These are phyloP conservation scores for Croton laevigatus DNA, from an alignment of 441 rosid genomes.

Conservation along the genomic window DNA sequence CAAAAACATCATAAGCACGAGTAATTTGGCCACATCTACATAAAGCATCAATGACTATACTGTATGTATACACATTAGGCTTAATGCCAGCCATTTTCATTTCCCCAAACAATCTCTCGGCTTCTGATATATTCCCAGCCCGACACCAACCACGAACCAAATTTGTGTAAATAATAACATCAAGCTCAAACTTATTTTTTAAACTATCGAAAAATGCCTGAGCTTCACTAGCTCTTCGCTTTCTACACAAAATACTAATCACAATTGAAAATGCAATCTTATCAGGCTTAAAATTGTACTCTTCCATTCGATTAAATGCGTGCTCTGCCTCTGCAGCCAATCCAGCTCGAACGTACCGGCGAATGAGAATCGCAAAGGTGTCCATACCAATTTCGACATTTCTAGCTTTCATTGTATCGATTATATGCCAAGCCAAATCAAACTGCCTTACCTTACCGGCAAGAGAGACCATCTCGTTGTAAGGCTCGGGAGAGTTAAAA, in stretches of 20 bases:
- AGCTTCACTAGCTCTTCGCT: slow-evolving; percentile 76
- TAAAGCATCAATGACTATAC: slow-evolving; percentile 73
- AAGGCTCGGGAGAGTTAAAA: slow-evolving; percentile 47
- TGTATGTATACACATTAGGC: slow-evolving; percentile 87
- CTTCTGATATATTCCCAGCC: slow-evolving; percentile 61
- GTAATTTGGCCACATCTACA: slow-evolving; percentile 80
- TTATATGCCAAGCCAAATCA: slow-evolving; percentile 70
- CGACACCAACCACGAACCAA: slow-evolving; percentile 86
- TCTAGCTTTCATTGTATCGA: slow-evolving; percentile 66
- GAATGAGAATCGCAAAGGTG: slow-evolving; percentile 63
- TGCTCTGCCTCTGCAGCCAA: slow-evolving; percentile 79
- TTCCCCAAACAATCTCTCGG: slow-evolving; percentile 69
- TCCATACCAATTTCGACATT: slow-evolving; percentile 44
- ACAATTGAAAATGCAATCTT: slow-evolving; percentile 70
- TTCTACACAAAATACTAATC: slow-evolving; percentile 58
- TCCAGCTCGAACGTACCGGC: slow-evolving; percentile 91
- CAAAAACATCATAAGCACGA: slow-evolving; percentile 82
- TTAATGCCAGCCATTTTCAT: slow-evolving; percentile 70
- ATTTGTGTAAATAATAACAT: slow-evolving; percentile 73
- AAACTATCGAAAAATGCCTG: slow-evolving; percentile 65
- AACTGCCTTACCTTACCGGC: slow-evolving; percentile 79
- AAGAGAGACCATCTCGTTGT: slow-evolving; percentile 79
- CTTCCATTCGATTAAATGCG: slow-evolving; percentile 91
- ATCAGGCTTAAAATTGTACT: slow-evolving; percentile 71
- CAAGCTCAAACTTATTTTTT: slow-evolving; percentile 62